phyloP scores from a whole-genome alignment of 306 rosid genomes.

The Cucurbita pepo region DNA sequence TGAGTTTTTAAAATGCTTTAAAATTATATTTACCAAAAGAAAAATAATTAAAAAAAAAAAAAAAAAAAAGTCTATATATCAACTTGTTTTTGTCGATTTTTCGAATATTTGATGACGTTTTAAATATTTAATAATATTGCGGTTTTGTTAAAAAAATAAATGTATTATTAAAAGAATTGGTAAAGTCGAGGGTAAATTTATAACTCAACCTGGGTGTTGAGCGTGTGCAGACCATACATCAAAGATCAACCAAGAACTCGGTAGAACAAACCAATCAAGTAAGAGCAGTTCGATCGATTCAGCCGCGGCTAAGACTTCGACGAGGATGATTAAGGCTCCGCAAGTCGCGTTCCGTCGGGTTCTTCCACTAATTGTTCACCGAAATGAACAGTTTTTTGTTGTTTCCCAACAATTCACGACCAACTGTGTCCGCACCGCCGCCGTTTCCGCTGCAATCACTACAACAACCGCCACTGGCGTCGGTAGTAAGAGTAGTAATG shows the following conservation, averaged over 20 bases:
- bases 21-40: too few relatives aligned
- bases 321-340: conserved; percentile 1
- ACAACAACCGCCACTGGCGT: background rate
- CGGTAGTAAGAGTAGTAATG: background rate
- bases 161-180: too few relatives aligned
- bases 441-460: background rate
- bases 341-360: background rate
- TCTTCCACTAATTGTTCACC: background rate
- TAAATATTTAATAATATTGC: too few relatives aligned
- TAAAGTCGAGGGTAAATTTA: too few relatives aligned
- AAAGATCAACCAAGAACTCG: background rate
- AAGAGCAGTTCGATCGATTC: background rate
- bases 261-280: background rate
- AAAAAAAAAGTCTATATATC: too few relatives aligned
- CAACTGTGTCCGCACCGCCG: background rate
- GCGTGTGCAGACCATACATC: background rate
- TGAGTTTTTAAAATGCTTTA: too few relatives aligned
- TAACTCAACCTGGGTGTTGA: background rate
- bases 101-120: too few relatives aligned
- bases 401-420: background rate
- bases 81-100: too few relatives aligned
- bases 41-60: too few relatives aligned
- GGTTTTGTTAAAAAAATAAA: too few relatives aligned
- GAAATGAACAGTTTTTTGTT: background rate
- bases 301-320: background rate